Conservation (phyloP, 2,329 filamentous ascomycete genomes). For the Claviceps sorghi region DNA sequence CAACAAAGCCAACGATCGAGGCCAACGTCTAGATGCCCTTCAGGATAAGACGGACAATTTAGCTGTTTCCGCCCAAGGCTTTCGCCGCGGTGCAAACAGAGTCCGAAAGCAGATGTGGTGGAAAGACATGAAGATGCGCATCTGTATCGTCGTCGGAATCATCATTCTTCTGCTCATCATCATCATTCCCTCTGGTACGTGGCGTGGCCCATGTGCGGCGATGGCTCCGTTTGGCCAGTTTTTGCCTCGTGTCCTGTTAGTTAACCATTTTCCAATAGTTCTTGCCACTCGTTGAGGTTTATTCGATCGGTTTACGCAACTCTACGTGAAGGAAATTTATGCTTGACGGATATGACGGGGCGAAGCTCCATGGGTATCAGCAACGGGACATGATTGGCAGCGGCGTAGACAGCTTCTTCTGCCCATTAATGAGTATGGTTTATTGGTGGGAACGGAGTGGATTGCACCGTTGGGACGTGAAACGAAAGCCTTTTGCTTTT, state of each 20-base stretch:
- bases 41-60: slow-evolving; percentile 94
- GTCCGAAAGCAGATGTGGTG: slow-evolving; percentile 99
- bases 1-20: slow-evolving; percentile 89
- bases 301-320: slow-evolving; percentile 5
- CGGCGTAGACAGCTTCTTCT: slow-evolving; percentile 1
- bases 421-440: slow-evolving; percentile 12
- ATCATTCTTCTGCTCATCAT: slow-evolving; percentile 87
- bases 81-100: slow-evolving; percentile 89
- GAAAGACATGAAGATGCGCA: slow-evolving; percentile 99
- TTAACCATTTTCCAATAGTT: slow-evolving; percentile 13
- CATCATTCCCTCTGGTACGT: slow-evolving; percentile 74
- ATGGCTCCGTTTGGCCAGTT: not conserved
- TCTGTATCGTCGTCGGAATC: slow-evolving; percentile 84
- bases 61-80: slow-evolving; percentile 81
- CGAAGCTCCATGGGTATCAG: not conserved
- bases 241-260: not conserved
- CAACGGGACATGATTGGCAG: not conserved
- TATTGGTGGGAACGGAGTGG: slow-evolving; percentile 24
- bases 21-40: slow-evolving; percentile 71
- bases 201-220: not conserved
- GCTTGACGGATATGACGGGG: not conserved
- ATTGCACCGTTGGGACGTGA: slow-evolving; percentile 14
- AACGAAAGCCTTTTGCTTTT: slow-evolving; percentile 1
- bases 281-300: slow-evolving; percentile 20
- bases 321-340: not conserved